Conservation (phyloP, 495 filamentous ascomycete genomes). For the Patellaria atrata region DNA sequence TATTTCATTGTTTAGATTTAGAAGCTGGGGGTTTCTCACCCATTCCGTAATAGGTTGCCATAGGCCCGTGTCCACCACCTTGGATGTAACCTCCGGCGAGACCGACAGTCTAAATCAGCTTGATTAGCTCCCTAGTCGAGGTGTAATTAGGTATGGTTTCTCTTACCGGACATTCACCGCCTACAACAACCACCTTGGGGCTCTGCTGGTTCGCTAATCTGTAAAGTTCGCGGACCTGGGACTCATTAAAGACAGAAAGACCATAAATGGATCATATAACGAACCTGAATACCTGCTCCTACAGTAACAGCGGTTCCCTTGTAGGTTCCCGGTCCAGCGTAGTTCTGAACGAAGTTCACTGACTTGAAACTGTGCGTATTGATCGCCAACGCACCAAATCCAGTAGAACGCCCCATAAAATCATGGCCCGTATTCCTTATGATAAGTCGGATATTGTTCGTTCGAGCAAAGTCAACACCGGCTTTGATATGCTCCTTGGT, state of each 20-base stretch:
- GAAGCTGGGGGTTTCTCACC: too few species aligned
- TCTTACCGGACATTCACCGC: conserved; percentile 16
- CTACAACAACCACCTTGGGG: conserved; percentile 14
- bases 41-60: conserved; percentile 15
- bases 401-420: conserved; percentile 19
- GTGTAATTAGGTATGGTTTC: background rate
- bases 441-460: conserved; percentile 12
- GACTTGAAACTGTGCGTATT: conserved; percentile 17
- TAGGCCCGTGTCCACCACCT: conserved; percentile 15
- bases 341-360: conserved; percentile 24
- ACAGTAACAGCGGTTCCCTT: conserved; percentile 33
- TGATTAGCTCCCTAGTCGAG: background rate
- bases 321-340: conserved; percentile 25
- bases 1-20: too few species aligned
- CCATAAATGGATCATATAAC: too few species aligned
- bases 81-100: conserved; percentile 14
- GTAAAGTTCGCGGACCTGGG: conserved; percentile 31
- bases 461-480: conserved; percentile 15
- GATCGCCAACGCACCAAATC: conserved; percentile 13
- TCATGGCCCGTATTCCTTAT: conserved; percentile 19
- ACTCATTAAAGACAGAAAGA: too few species aligned
- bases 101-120: conserved; percentile 10
- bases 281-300: conserved; percentile 35
- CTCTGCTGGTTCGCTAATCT: conserved; percentile 9
- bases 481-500: conserved; percentile 17